phyloP scores from a whole-genome alignment of 805 yeast species.

The Spathaspora gorwiae region DNA sequence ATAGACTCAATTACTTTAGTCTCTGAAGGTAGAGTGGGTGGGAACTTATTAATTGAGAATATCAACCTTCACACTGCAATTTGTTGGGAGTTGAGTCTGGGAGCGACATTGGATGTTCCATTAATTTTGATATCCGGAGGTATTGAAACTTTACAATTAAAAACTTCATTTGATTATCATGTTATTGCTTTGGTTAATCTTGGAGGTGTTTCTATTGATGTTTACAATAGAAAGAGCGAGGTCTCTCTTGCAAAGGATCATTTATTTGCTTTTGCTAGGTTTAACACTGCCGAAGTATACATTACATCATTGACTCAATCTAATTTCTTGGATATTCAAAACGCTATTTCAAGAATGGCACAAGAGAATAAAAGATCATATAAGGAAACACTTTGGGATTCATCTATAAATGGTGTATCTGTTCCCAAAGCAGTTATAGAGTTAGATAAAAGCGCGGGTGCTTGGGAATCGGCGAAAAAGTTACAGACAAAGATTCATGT shows the following conservation, averaged over 20 bases:
- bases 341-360: conserved; percentile 63
- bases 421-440: conserved; percentile 1
- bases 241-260: conserved; percentile 51
- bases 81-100: conserved; percentile 55
- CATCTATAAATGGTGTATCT: conserved; percentile 16
- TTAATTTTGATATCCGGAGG: conserved; percentile 59
- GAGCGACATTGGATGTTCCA: conserved; percentile 52
- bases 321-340: conserved; percentile 71
- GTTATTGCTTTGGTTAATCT: conserved; percentile 66
- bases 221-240: conserved; percentile 65
- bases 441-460: conserved; percentile 5
- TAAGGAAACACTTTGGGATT: conserved; percentile 66
- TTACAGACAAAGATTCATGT: conserved; percentile 69
- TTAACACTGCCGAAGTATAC: conserved; percentile 54
- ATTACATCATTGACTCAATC: conserved; percentile 85
- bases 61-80: conserved; percentile 60
- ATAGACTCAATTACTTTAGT: conserved; percentile 46
- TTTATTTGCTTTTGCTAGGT: conserved; percentile 46
- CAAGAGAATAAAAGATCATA: conserved; percentile 72
- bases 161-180: conserved; percentile 79
- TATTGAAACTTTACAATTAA: conserved; percentile 50
- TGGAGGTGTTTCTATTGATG: conserved; percentile 43
- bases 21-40: conserved; percentile 80
- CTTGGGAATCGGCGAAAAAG: conserved; percentile 32
- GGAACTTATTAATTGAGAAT: conserved; percentile 48